A percentile compares a stretch with the other conserved stretches of the same genome.
These are phyloP conservation scores for Trifolium pratense DNA, from an alignment of 306 rosid genomes.

Conservation along the genomic window DNA sequence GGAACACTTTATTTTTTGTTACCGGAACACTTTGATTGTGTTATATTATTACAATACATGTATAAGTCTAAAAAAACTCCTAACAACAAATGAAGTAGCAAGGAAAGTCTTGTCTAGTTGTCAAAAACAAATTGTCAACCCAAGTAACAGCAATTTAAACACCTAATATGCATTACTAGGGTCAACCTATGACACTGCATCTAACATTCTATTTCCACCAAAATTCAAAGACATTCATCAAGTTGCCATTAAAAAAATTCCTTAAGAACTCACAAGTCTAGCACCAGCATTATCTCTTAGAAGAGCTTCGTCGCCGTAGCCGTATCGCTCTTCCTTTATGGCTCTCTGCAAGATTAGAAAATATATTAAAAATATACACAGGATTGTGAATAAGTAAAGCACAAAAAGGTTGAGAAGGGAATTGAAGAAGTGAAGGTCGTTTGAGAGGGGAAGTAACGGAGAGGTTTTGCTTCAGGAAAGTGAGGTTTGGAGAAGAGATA, in stretches of 20 bases:
- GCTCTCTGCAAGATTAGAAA: slow-evolving; percentile 65
- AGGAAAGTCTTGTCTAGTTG: slow-evolving; percentile 2
- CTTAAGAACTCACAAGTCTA: slow-evolving; percentile 79
- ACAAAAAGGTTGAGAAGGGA: slow-evolving; percentile 42
- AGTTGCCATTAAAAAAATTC: slow-evolving; percentile 35
- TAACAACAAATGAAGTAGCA: slow-evolving; percentile 8
- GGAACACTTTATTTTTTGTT: no score
- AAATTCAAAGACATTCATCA: slow-evolving; percentile 23
- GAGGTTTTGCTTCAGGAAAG: slow-evolving; percentile 60
- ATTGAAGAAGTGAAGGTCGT: slow-evolving; percentile 46
- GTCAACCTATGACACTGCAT: slow-evolving; percentile 34
- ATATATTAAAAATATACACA: no score
- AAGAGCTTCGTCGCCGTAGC: slow-evolving; percentile 73
- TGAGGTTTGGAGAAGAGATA: slow-evolving; percentile 57
- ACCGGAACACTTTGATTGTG: no score
- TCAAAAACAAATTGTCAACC: slow-evolving; percentile 28
- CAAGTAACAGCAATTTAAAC: slow-evolving; percentile 25
- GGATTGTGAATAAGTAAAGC: slow-evolving; percentile 5
- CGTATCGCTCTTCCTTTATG: slow-evolving; percentile 74
- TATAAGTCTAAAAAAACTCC: slow-evolving; percentile 18
- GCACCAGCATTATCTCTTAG: slow-evolving; percentile 86
- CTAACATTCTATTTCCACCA: slow-evolving; percentile 28
- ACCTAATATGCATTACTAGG: slow-evolving; percentile 2
- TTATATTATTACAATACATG: no score
- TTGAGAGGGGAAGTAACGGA: slow-evolving; percentile 42